A percentile compares a stretch with the other conserved stretches of the same genome.
Conservation (phyloP, 352 stramenopile species). For the Globisporangium cederbergense region DNA sequence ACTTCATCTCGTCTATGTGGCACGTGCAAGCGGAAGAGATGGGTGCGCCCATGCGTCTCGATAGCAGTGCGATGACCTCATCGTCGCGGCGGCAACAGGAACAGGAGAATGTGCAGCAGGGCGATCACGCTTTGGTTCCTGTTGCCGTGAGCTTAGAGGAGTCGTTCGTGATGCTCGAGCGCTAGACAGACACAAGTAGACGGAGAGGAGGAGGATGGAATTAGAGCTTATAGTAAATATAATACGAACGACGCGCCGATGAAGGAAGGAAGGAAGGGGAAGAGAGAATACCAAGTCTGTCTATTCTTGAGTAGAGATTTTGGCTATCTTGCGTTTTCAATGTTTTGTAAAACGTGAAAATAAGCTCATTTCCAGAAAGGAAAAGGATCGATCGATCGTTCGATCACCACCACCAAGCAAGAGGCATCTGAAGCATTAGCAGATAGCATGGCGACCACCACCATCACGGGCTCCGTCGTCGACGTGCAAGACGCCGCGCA, state of each 20-base stretch:
- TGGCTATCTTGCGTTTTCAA: too few relatives aligned
- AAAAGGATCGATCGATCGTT: too few relatives aligned
- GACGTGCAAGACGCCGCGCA: constrained; percentile 65
- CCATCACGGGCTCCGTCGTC: constrained; percentile 61
- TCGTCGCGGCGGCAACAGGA: constrained; percentile 9
- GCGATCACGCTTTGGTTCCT: constrained; percentile 14
- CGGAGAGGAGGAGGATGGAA: constrained; percentile 1
- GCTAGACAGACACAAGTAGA: constrained; percentile 12
- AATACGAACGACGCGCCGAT: not conserved
- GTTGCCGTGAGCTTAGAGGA: constrained; percentile 38
- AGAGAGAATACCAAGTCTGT: not conserved
- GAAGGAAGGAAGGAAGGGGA: not conserved
- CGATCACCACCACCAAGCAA: not conserved
- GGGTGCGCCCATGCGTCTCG: constrained; percentile 58
- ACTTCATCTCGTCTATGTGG: constrained; percentile 82
- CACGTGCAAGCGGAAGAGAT: constrained; percentile 76
- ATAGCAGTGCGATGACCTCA: constrained; percentile 11
- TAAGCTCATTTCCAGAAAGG: too few relatives aligned
- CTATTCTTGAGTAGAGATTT: too few relatives aligned
- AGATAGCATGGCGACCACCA: constrained; percentile 19
- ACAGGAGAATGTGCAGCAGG: not conserved
- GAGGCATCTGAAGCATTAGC: not conserved
- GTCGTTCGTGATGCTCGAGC: constrained; percentile 75
- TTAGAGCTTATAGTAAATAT: constrained; percentile 5
- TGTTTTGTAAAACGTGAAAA: too few relatives aligned